phyloP scores from a whole-genome alignment of 345 rosid species.

The Sisymbrium irio region DNA sequence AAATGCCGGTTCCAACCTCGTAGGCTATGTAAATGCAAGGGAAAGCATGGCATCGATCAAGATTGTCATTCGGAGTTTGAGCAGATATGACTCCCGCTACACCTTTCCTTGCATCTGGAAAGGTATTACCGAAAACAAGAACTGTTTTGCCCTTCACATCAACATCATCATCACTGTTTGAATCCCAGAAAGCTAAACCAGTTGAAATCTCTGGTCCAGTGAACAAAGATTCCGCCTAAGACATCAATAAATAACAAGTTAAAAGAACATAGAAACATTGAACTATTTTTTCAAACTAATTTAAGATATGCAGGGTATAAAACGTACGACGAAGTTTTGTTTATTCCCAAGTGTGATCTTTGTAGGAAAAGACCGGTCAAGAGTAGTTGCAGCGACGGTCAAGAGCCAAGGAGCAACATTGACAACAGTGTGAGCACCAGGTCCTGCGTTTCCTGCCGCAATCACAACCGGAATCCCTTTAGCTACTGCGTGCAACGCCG shows the following conservation, averaged over 20 bases:
- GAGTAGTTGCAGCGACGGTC: constrained; percentile 45
- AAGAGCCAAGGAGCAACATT: constrained; percentile 50
- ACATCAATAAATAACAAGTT: constrained; percentile 1
- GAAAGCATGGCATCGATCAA: background rate
- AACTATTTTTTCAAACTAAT: no score
- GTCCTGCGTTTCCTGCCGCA: constrained; percentile 30
- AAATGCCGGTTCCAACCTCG: constrained; percentile 36
- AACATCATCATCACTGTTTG: background rate
- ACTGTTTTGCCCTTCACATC: constrained; percentile 28
- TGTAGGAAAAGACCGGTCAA: constrained; percentile 48
- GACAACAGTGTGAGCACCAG: constrained; percentile 34
- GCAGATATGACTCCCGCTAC: constrained; percentile 35
- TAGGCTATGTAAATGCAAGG: constrained; percentile 22
- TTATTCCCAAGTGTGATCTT: constrained; percentile 35
- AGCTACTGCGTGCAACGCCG: constrained; percentile 45
- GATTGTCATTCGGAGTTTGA: constrained; percentile 4
- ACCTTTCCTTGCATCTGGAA: background rate
- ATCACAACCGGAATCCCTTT: constrained; percentile 40
- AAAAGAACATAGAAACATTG: no score
- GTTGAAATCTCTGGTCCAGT: constrained; percentile 30
- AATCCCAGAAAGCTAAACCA: background rate
- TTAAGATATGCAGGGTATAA: background rate
- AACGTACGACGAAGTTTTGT: constrained; percentile 16
- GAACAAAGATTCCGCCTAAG: constrained; percentile 36
- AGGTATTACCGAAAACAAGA: background rate